Evolutionary conservation across 441 rosid species (phyloP).

Genomic region (Raphanus hybrid): DNA sequence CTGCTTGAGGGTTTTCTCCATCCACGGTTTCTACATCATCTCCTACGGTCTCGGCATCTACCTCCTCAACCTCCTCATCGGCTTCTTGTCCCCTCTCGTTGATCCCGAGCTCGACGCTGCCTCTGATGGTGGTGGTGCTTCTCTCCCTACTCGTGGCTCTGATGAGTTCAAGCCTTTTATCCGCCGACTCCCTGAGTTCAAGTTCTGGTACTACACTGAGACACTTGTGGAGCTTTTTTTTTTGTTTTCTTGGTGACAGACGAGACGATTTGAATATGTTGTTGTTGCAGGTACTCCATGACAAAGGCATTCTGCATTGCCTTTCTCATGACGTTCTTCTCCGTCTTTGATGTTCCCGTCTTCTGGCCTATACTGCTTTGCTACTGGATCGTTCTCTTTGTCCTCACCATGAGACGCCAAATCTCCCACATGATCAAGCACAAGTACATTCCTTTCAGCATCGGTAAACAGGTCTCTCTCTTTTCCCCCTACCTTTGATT

Average conservation of each 20-base stretch:
- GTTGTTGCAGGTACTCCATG: slow-evolving; percentile 75
- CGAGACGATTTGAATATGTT: slow-evolving; percentile 6
- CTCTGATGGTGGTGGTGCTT: slow-evolving; percentile 42
- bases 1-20: slow-evolving; percentile 60
- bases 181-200: too few species aligned
- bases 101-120: slow-evolving; percentile 44
- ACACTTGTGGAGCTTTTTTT: too few species aligned
- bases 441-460: slow-evolving; percentile 82
- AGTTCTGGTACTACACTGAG: too few species aligned
- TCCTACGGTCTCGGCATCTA: slow-evolving; percentile 53
- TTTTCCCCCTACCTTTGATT: too few species aligned
- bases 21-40: slow-evolving; percentile 60
- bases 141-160: slow-evolving; percentile 46
- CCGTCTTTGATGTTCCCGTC: slow-evolving; percentile 86
- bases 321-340: slow-evolving; percentile 89
- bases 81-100: slow-evolving; percentile 89
- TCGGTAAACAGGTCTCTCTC: slow-evolving; percentile 81
- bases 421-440: slow-evolving; percentile 93
- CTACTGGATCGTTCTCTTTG: slow-evolving; percentile 87
- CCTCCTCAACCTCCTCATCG: slow-evolving; percentile 81
- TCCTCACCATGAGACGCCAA: slow-evolving; percentile 92
- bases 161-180: slow-evolving; percentile 54
- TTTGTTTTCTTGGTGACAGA: background rate
- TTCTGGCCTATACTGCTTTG: slow-evolving; percentile 96
- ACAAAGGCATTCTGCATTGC: slow-evolving; percentile 84